Conservation (phyloP, 108 stramenopile species). For the Stephanodiscus triporus region DNA sequence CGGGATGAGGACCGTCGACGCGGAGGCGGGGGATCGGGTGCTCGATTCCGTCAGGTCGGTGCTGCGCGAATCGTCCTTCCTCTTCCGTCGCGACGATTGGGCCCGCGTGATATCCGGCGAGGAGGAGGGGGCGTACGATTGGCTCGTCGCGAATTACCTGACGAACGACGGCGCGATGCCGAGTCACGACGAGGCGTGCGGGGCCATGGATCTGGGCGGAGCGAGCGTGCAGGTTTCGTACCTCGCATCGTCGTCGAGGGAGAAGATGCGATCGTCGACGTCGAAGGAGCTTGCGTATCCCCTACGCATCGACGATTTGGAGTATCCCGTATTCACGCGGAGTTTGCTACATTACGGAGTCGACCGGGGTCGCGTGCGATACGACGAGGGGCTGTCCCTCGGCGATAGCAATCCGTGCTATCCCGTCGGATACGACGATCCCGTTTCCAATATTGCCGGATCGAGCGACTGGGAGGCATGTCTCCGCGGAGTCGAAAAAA, state of each 20-base stretch:
- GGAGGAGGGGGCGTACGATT: constrained; percentile 82
- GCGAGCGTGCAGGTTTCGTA: constrained; percentile 91
- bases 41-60: constrained; percentile 68
- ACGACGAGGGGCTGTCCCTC: constrained; percentile 36
- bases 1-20: constrained; percentile 82
- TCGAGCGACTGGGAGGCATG: constrained; percentile 45
- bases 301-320: constrained; percentile 85
- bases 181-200: constrained; percentile 63
- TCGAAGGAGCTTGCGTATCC: too few species aligned
- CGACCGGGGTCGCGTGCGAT: constrained; percentile 65
- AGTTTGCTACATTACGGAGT: constrained; percentile 91
- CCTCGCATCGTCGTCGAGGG: constrained; percentile 34
- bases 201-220: constrained; percentile 93
- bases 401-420: constrained; percentile 60
- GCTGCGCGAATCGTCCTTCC: constrained; percentile 71
- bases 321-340: constrained; percentile 91
- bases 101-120: constrained; percentile 89
- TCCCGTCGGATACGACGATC: constrained; percentile 49
- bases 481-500: constrained; percentile 49
- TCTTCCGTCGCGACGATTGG: constrained; percentile 64
- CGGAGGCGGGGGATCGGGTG: constrained; percentile 54
- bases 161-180: constrained; percentile 65
- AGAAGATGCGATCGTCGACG: constrained; percentile 16
- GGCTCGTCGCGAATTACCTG: constrained; percentile 32
- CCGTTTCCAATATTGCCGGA: constrained; percentile 19